Evolutionary conservation across 306 rosid species (phyloP).

Genomic region (Acacia confusa): DNA sequence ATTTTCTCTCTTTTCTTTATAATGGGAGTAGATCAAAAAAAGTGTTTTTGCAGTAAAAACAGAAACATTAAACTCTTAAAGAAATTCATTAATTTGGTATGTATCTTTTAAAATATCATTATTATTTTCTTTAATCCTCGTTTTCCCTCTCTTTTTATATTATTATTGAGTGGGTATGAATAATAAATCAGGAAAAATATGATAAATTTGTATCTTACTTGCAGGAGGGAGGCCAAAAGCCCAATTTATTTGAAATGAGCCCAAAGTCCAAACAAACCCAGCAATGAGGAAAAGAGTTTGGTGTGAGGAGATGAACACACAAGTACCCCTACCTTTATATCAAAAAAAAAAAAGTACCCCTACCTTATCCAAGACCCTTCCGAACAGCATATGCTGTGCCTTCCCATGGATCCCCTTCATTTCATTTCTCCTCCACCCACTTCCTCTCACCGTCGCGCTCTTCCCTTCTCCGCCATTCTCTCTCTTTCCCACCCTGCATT

Average conservation of each 20-base stretch:
- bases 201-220: too few relatives aligned
- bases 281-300: background rate
- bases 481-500: background rate
- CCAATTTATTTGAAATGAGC: background rate
- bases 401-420: constrained; percentile 50
- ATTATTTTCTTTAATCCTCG: too few relatives aligned
- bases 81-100: too few relatives aligned
- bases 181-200: too few relatives aligned
- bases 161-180: too few relatives aligned
- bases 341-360: constrained; percentile 5
- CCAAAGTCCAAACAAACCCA: constrained; percentile 31
- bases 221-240: background rate
- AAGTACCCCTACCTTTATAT: constrained; percentile 54
- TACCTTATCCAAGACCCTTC: constrained; percentile 66
- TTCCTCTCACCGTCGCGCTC: background rate
- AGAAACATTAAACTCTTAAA: too few relatives aligned
- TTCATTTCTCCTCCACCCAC: constrained; percentile 55
- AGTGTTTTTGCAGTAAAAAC: too few relatives aligned
- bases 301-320: background rate
- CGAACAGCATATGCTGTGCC: constrained; percentile 44
- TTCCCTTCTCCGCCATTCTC: background rate
- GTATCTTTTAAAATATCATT: too few relatives aligned
- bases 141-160: too few relatives aligned
- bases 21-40: too few relatives aligned
- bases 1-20: too few relatives aligned